These are phyloP conservation scores for Solanum hybrid DNA, from an alignment of 305 asterid species.

Conservation along the genomic window DNA sequence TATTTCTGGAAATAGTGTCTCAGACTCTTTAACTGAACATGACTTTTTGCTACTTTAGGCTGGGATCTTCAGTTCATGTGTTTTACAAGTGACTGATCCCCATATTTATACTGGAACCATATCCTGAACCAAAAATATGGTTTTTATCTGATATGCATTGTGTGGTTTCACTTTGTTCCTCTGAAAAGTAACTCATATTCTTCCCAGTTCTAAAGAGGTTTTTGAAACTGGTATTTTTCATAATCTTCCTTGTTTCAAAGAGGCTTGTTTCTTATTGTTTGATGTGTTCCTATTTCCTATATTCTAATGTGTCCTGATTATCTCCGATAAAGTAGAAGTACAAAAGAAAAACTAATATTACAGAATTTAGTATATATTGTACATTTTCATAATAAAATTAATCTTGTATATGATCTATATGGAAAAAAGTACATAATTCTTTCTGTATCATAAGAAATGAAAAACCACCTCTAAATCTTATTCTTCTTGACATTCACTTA, in stretches of 20 bases:
- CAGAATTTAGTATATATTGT: neutral
- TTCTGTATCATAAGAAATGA: neutral
- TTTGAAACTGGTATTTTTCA: neutral
- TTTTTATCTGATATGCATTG: neutral
- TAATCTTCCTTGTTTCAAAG: neutral
- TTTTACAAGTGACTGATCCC: neutral
- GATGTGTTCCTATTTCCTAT: neutral
- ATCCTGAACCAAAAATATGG: neutral
- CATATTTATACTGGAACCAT: neutral
- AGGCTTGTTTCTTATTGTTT: neutral
- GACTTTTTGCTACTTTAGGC: neutral
- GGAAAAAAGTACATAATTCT: neutral
- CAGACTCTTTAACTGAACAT: neutral
- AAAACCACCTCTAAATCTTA: neutral
- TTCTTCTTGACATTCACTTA: neutral
- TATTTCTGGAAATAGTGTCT: neutral
- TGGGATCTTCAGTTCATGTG: neutral
- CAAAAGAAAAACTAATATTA: neutral
- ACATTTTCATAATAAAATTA: neutral
- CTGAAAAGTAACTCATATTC: neutral
- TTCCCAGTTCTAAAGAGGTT: neutral
- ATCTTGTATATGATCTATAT: neutral
- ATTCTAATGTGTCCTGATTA: neutral
- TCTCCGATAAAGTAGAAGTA: neutral
- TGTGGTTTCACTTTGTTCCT: neutral